Evolutionary conservation across 352 stramenopile genomes (phyloP).

Genomic region (Phytopythium montanum): DNA sequence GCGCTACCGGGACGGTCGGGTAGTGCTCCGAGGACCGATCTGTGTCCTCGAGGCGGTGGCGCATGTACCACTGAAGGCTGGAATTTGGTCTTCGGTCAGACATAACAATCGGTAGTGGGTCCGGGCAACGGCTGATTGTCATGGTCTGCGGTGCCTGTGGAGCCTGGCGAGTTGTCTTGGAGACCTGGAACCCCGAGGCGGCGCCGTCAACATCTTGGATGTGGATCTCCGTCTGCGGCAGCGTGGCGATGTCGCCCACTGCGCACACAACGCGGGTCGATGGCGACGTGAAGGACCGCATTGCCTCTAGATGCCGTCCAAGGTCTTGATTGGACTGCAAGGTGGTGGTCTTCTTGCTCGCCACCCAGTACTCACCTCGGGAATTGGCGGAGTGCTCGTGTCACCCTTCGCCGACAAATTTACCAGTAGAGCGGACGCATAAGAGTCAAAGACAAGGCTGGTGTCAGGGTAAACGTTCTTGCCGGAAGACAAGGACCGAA

Average conservation of each 20-base stretch:
- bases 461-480: too few relatives aligned
- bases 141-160: background rate
- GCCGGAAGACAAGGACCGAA: too few relatives aligned
- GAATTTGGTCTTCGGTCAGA: background rate
- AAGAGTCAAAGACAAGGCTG: too few relatives aligned
- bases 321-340: background rate
- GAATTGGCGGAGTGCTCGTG: too few relatives aligned
- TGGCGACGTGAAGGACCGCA: background rate
- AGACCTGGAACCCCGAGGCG: too few relatives aligned
- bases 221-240: background rate
- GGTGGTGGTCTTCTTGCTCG: background rate
- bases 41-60: conserved; percentile 5
- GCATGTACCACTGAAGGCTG: conserved; percentile 8
- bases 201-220: background rate
- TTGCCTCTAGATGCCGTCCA: background rate
- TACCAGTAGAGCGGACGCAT: background rate
- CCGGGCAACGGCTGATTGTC: background rate
- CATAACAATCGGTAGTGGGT: background rate
- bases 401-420: background rate
- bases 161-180: background rate
- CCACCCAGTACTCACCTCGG: background rate
- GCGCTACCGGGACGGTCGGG: background rate
- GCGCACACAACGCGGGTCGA: conserved; percentile 3
- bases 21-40: conserved; percentile 3
- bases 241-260: conserved; percentile 1